These are phyloP conservation scores for Aurifilum marmelostoma DNA, from an alignment of 2,329 filamentous ascomycete genomes.

Conservation along the genomic window DNA sequence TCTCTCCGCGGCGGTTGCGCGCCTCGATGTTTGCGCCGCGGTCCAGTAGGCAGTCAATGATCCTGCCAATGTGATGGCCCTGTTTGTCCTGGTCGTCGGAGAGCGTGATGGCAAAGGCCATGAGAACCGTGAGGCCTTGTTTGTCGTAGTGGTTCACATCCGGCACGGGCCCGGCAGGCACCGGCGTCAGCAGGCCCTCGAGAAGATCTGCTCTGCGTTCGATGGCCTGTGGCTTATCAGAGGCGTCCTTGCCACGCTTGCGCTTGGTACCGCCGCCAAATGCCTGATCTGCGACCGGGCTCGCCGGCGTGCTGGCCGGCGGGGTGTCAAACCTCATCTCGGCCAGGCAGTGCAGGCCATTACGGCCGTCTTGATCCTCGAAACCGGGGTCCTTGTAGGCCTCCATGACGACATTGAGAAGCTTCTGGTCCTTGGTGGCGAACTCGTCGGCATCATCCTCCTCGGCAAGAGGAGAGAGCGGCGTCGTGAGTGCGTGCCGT, in stretches of 20 bases:
- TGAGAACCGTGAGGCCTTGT: slow-evolving; percentile 57
- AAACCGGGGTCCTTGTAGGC: slow-evolving; percentile 38
- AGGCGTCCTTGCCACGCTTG: slow-evolving; percentile 40
- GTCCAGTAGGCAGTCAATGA: slow-evolving; percentile 48
- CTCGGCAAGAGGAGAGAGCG: slow-evolving; percentile 29
- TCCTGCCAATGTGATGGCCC: slow-evolving; percentile 45
- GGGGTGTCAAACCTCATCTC: slow-evolving; percentile 49
- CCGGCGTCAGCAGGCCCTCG: slow-evolving; percentile 36
- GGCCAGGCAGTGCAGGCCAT: slow-evolving; percentile 62
- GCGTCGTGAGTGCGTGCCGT: slow-evolving; percentile 26
- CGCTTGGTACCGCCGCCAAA: slow-evolving; percentile 41
- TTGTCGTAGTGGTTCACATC: slow-evolving; percentile 58
- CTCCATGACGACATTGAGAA: slow-evolving; percentile 43
- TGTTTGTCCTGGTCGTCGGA: slow-evolving; percentile 56
- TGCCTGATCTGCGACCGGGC: slow-evolving; percentile 32
- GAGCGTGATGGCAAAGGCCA: slow-evolving; percentile 56
- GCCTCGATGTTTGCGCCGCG: slow-evolving; percentile 51
- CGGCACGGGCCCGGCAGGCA: background rate
- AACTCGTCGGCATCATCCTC: slow-evolving; percentile 31
- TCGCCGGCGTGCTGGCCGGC: slow-evolving; percentile 16
- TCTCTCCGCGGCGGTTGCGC: slow-evolving; percentile 59
- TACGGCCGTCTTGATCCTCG: slow-evolving; percentile 54
- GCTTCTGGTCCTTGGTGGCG: slow-evolving; percentile 39
- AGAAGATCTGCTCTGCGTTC: slow-evolving; percentile 34
- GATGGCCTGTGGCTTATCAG: slow-evolving; percentile 32